Conservation (phyloP, 768 basidiomycete genomes). For the Gymnopilus junonius region DNA sequence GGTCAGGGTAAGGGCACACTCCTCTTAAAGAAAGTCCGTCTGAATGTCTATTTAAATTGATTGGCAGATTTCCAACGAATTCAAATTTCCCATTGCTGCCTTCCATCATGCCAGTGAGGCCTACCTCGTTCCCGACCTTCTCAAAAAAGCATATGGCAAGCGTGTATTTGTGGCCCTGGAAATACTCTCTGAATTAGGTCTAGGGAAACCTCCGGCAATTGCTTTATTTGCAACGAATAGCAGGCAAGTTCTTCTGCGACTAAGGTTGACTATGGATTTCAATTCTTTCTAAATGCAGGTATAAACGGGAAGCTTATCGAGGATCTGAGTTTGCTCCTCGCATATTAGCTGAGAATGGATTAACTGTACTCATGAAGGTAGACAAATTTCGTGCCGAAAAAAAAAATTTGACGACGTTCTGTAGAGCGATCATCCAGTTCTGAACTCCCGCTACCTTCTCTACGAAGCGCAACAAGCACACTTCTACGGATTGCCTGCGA, state of each 20-base stretch:
- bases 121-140: constrained; percentile 77
- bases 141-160: constrained; percentile 72
- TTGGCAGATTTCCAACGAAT: constrained; percentile 77
- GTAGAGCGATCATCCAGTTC: constrained; percentile 68
- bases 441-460: constrained; percentile 76
- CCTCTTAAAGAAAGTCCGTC: not conserved
- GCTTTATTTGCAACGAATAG: constrained; percentile 72
- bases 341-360: constrained; percentile 67
- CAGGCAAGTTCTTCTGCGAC: constrained; percentile 28
- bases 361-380: constrained; percentile 80
- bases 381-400: not conserved
- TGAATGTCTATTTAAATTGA: constrained; percentile 18
- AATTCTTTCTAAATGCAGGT: constrained; percentile 36
- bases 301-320: constrained; percentile 84
- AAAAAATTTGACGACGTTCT: not conserved
- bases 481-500: constrained; percentile 75
- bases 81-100: constrained; percentile 77
- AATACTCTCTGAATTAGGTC: not conserved
- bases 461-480: constrained; percentile 87
- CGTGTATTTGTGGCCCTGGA: constrained; percentile 1
- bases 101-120: constrained; percentile 85
- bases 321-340: constrained; percentile 82
- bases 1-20: constrained; percentile 55
- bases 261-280: not conserved
- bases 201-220: constrained; percentile 71